Base-by-base conservation (phyloP, 345 rosid genomes). In the Hibiscus mutabilis region DNA sequence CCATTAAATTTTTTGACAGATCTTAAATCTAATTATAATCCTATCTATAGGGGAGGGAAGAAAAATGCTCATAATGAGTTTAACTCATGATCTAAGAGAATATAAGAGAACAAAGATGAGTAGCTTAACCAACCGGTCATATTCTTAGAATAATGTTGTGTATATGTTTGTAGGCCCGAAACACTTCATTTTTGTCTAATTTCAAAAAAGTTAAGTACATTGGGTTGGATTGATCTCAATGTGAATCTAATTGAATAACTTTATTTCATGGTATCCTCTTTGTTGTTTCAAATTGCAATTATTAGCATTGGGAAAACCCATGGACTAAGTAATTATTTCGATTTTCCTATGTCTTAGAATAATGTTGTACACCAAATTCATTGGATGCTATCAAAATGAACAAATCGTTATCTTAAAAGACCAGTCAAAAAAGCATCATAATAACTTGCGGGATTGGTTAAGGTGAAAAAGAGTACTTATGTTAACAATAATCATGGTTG, bases 241-340 rank as follows among this genome's bases (percentile, higher is more conserved):
- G 71, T 74, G 82, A 82, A 76, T 78, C 84, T 67, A 74, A 40
- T 40, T 40, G 60, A 51, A 52, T n/a, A 53, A 64, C 78, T 75
- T 77, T 74, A 53, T 53, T 53, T 53, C 12, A n/a, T 21, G 71
- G 82, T 73, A 57, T 74, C 74, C 70, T 11, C 8, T 24, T 49
- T 74, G 73, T 72, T 57, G 61, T 12, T 44, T 58, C 22, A 70
- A 58, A 35, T 46, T 9, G 27, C 56, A 73, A 78, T 46, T 60
- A 76, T 58, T 64, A 52, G 68, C 71, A 44, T 29, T 44, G 59
- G 58, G 27, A 9, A 53, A 5, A 72, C 52, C 46, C 73, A 68
- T 68, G 72, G 66, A 44, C 21, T 18, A 22, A 35, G 56, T 56
- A 33, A 73, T 61, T 12, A 73, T 72, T 58, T 60, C 46, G 24